phyloP scores from a whole-genome alignment of 1,284 basidiomycete genomes.

The Cutaneotrichosporon mucoides region DNA sequence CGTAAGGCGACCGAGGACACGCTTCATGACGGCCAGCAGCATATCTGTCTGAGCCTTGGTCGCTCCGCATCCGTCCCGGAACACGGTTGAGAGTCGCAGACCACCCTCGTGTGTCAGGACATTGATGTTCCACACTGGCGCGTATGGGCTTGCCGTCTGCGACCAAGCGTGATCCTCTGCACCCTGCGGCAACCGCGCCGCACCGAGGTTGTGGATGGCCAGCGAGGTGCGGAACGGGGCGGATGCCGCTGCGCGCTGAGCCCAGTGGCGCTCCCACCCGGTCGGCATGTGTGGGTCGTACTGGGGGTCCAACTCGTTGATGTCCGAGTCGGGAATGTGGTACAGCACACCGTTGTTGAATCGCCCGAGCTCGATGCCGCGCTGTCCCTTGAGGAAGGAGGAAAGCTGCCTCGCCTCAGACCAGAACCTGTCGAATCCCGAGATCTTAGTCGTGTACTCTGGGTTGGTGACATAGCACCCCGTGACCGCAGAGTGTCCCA shows the following conservation, averaged over 20 bases:
- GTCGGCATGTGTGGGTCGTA: conserved; percentile 27
- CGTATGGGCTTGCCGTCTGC: conserved; percentile 27
- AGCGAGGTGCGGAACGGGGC: conserved; percentile 21
- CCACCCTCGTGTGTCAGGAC: conserved; percentile 34
- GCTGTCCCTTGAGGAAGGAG: not conserved
- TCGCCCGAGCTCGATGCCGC: conserved; percentile 17
- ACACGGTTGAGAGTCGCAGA: conserved; percentile 23
- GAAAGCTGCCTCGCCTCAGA: not conserved
- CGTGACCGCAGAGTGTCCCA: conserved; percentile 28
- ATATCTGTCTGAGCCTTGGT: conserved; percentile 3
- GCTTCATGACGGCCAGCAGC: not conserved
- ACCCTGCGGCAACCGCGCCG: conserved; percentile 19
- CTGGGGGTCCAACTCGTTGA: not conserved
- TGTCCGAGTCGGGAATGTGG: conserved; percentile 29
- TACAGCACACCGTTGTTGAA: conserved; percentile 31
- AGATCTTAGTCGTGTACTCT: conserved; percentile 10
- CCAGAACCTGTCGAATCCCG: conserved; percentile 28
- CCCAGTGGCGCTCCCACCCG: conserved; percentile 35
- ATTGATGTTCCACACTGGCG: conserved; percentile 19
- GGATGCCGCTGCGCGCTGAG: conserved; percentile 9
- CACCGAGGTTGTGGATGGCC: conserved; percentile 37
- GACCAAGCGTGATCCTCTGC: conserved; percentile 35
- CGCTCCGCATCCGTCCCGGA: conserved; percentile 26
- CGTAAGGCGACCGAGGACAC: not conserved
- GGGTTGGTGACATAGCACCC: conserved; percentile 33